Evolutionary conservation across 768 basidiomycete genomes (phyloP), one percentile per base, ranked within the genome.

Genomic region (Cystobasidium tubakii): DNA sequence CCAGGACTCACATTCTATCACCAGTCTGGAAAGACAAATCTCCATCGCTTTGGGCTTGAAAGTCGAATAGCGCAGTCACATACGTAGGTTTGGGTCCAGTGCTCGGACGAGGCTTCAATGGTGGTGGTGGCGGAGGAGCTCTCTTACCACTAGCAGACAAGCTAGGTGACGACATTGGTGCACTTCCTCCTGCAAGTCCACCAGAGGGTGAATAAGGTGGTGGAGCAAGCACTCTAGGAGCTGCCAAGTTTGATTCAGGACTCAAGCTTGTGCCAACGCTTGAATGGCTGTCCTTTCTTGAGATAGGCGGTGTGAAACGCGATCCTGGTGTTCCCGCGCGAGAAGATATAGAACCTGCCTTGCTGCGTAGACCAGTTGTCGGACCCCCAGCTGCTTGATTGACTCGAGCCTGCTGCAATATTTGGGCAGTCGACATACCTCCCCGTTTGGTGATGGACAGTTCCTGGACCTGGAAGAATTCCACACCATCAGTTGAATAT

Each of bases 41-140:
- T 0, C 95, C 95, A 0, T 90, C 92, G 46, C 93, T 90, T 87
- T 90, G 76, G 23, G 96, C 92, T 42, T 84, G 85, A 80, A 95
- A 99, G 81, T 99, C 96, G 80, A 96, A 99, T 79, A 98, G 80
- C 34, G 96, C 96, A 81, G 88, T 86, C 1, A 85, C 82, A 64
- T 83, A 83, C 0, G 86, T 83, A 9, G 85, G 62, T 54, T 73
- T 73, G 29, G 62, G 34, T 29, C 53, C 55, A 19, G 53, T 55
- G n/a, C 65, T 46, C 4, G 91, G 91, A 80, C 92, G 94, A 0
- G 91, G 87, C 82, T 92, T 94, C 78, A 93, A 80, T 1, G 92
- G 89, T 9, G 95, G 95, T 0, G 95, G 95, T 0, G 95, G 95
- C 0, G 94, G 93, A 0, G 94, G 90, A 0, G 89, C 87, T 78